Conservation (phyloP, 768 basidiomycete genomes). For the Lactifluus rugatus region DNA sequence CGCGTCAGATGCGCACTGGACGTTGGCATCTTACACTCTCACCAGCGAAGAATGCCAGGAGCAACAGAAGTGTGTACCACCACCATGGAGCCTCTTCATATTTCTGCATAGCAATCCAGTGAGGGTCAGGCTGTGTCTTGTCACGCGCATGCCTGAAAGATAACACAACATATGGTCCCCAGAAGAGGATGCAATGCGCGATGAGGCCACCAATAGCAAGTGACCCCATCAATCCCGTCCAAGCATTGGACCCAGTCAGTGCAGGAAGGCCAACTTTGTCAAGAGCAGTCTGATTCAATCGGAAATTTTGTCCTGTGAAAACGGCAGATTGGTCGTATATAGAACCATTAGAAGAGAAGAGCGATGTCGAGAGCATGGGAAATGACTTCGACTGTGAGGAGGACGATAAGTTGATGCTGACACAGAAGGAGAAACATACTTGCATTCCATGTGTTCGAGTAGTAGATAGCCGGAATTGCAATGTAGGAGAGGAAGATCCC, state of each 20-base stretch:
- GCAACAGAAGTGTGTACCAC: conserved; percentile 46
- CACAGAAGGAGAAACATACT: conserved; percentile 11
- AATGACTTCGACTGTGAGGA: conserved; percentile 37
- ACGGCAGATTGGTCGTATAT: conserved; percentile 46
- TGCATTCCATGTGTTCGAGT: conserved; percentile 54
- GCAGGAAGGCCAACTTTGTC: conserved; percentile 34
- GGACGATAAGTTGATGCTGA: conserved; percentile 20
- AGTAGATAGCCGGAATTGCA: conserved; percentile 47
- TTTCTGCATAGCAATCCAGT: conserved; percentile 50
- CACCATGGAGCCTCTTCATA: conserved; percentile 53
- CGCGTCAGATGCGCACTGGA: background rate
- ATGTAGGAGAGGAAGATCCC: conserved; percentile 45
- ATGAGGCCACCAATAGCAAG: conserved; percentile 47
- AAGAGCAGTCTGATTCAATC: conserved; percentile 46
- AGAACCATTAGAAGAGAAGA: conserved; percentile 46
- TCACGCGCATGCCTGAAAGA: conserved; percentile 41
- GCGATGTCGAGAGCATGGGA: conserved; percentile 52
- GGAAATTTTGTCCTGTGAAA: conserved; percentile 38
- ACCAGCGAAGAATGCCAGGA: conserved; percentile 49
- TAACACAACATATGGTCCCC: conserved; percentile 40
- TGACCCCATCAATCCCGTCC: conserved; percentile 39
- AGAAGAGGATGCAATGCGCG: conserved; percentile 42
- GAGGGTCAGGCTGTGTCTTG: conserved; percentile 44
- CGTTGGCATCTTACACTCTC: conserved; percentile 1
- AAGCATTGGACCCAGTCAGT: conserved; percentile 42